phyloP scores from a whole-genome alignment of 1,139 yeast genomes.

The Candida sp. region DNA sequence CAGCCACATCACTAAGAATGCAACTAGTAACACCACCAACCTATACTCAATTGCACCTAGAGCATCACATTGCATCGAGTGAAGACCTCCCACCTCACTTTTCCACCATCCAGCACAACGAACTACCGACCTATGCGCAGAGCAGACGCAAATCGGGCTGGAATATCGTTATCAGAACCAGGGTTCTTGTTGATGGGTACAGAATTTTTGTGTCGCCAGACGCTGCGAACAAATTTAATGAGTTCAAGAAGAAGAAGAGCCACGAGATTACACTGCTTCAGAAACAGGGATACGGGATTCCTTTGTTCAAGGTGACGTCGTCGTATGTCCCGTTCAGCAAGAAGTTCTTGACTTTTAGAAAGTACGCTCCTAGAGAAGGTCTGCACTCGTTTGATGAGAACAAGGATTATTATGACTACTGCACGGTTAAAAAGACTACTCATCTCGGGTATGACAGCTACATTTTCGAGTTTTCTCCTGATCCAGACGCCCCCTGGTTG shows the following conservation, averaged over 20 bases:
- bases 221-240: slow-evolving; percentile 12
- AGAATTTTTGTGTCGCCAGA: slow-evolving; percentile 14
- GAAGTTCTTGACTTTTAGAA: slow-evolving; percentile 13
- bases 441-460: slow-evolving; percentile 14
- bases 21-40: slow-evolving; percentile 7
- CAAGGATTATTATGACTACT: slow-evolving; percentile 12
- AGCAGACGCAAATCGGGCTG: slow-evolving; percentile 8
- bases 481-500: slow-evolving; percentile 7
- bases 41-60: slow-evolving; percentile 2
- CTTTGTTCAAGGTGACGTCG: slow-evolving; percentile 12
- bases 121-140: slow-evolving; percentile 7
- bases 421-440: slow-evolving; percentile 11
- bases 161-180: slow-evolving; percentile 12
- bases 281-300: slow-evolving; percentile 14
- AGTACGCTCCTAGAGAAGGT: slow-evolving; percentile 9
- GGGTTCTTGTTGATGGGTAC: slow-evolving; percentile 12
- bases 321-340: slow-evolving; percentile 6
- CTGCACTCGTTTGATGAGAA: slow-evolving; percentile 13
- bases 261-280: slow-evolving; percentile 8
- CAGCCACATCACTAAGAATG: too few relatives aligned
- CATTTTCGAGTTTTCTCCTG: slow-evolving; percentile 15
- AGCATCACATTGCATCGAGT: background rate
- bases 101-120: background rate
- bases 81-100: slow-evolving; percentile 2
- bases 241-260: slow-evolving; percentile 11